A percentile compares a stretch with the other conserved stretches of the same genome.
phyloP scores from a whole-genome alignment of 306 rosid genomes.

The Dryas octopetala region DNA sequence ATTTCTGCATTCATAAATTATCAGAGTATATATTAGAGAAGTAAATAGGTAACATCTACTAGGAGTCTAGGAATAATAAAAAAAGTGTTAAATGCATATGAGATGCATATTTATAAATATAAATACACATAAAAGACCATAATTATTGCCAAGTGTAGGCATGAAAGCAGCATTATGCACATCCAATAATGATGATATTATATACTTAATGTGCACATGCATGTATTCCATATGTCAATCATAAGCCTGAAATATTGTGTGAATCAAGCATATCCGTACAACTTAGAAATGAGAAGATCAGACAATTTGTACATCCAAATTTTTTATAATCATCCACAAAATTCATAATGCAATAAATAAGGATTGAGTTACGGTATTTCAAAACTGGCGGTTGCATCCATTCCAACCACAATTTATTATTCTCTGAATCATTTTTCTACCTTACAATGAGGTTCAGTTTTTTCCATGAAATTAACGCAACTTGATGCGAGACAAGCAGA shows the following conservation, averaged over 20 bases:
- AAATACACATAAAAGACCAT: neutral
- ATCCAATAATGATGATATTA: too few species aligned
- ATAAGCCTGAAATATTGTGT: too few species aligned
- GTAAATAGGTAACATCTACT: neutral
- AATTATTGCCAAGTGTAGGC: too few species aligned
- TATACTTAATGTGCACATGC: too few species aligned
- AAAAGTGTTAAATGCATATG: neutral
- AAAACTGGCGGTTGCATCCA: too few species aligned
- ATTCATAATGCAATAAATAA: neutral
- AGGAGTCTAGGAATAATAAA: neutral
- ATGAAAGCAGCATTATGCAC: too few species aligned
- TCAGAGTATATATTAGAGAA: constrained; percentile 7
- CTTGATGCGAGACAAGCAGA: neutral
- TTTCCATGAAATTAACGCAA: neutral
- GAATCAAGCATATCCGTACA: too few species aligned
- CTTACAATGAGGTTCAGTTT: neutral
- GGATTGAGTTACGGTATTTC: neutral
- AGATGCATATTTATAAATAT: neutral
- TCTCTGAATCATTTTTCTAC: neutral
- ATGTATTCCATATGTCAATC: too few species aligned
- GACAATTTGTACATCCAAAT: too few species aligned
- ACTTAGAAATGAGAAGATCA: too few species aligned
- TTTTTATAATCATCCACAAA: too few species aligned
- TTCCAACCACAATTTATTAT: neutral
- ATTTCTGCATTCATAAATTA: constrained; percentile 54